A percentile compares a stretch with the other conserved stretches of the same genome.
phyloP scores from a whole-genome alignment of 371 early-diverging fungal genomes.

The Saksenaea oblongispora region DNA sequence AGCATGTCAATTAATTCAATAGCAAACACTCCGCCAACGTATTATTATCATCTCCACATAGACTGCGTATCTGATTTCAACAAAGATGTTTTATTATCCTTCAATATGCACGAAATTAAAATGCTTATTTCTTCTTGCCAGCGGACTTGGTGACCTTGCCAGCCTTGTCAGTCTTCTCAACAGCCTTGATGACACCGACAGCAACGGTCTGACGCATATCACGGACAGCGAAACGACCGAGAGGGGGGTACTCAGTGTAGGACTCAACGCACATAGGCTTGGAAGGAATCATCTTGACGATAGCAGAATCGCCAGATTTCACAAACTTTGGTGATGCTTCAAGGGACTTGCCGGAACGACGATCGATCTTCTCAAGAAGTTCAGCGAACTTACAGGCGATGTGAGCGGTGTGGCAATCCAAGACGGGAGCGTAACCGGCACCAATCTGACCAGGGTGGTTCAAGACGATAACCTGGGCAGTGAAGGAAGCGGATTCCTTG shows the following conservation, averaged over 20 bases:
- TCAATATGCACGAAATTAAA: slow-evolving; percentile 4
- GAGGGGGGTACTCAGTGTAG: slow-evolving; percentile 90
- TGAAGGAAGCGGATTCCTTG: slow-evolving; percentile 90
- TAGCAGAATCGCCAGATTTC: slow-evolving; percentile 94
- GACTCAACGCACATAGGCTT: slow-evolving; percentile 98
- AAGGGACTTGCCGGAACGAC: slow-evolving; percentile 82
- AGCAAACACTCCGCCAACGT: too few relatives aligned
- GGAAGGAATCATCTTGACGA: slow-evolving; percentile 93
- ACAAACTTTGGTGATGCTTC: slow-evolving; percentile 71
- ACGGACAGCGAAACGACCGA: slow-evolving; percentile 98
- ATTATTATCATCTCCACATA: too few relatives aligned
- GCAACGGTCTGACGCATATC: slow-evolving; percentile 95
- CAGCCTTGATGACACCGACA: slow-evolving; percentile 96
- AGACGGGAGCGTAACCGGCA: slow-evolving; percentile 90
- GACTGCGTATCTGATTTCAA: background rate
- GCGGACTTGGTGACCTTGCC: slow-evolving; percentile 71
- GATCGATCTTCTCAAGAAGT: slow-evolving; percentile 93
- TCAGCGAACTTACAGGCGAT: slow-evolving; percentile 93
- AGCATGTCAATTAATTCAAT: background rate
- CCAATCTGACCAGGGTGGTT: slow-evolving; percentile 96
- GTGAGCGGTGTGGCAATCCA: slow-evolving; percentile 97
- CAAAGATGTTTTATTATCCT: slow-evolving; percentile 2
- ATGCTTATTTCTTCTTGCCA: slow-evolving; percentile 75
- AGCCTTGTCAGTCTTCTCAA: slow-evolving; percentile 77
- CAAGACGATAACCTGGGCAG: slow-evolving; percentile 94